Percentiles rank a stretch among this genome's conserved stretches.
Evolutionary conservation across 176 grass and related monocot genomes (phyloP).

Genomic region (Rhynchospora tenuis): DNA sequence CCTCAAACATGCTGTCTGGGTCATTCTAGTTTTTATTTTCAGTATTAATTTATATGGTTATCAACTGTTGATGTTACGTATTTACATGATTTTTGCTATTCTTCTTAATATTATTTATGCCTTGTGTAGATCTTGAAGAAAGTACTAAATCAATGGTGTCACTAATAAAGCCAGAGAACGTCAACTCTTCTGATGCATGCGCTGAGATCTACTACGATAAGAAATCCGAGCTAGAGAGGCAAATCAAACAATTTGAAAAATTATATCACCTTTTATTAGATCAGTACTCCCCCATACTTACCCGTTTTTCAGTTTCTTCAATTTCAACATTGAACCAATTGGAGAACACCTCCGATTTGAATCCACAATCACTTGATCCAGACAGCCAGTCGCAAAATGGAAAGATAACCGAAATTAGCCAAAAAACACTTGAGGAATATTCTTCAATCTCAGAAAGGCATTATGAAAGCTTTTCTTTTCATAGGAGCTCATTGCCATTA

Average conservation of each 20-base stretch:
- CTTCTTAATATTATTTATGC: background rate
- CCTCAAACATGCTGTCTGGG: background rate
- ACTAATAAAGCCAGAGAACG: conserved; percentile 15
- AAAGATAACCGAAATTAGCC: background rate
- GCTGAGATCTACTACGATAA: conserved; percentile 16
- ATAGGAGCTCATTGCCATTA: too few species aligned
- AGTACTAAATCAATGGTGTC: conserved; percentile 26
- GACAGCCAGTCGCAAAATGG: background rate
- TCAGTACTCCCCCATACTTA: conserved; percentile 9
- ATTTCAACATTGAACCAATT: background rate
- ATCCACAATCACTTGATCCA: background rate
- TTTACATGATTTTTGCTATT: background rate
- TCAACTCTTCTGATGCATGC: background rate
- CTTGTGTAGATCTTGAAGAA: conserved; percentile 20
- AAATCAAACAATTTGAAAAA: conserved; percentile 17
- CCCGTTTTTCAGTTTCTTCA: conserved; percentile 11
- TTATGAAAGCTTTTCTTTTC: conserved; percentile 2
- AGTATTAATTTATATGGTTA: background rate
- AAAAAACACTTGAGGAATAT: background rate
- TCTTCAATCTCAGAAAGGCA: background rate
- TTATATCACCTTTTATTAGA: conserved; percentile 19
- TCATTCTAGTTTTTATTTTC: background rate
- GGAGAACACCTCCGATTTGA: background rate
- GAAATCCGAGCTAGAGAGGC: conserved; percentile 16
- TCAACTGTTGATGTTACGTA: background rate